phyloP scores from a whole-genome alignment of 2,329 filamentous ascomycete species.

The Arthrobotrys sinensis region DNA sequence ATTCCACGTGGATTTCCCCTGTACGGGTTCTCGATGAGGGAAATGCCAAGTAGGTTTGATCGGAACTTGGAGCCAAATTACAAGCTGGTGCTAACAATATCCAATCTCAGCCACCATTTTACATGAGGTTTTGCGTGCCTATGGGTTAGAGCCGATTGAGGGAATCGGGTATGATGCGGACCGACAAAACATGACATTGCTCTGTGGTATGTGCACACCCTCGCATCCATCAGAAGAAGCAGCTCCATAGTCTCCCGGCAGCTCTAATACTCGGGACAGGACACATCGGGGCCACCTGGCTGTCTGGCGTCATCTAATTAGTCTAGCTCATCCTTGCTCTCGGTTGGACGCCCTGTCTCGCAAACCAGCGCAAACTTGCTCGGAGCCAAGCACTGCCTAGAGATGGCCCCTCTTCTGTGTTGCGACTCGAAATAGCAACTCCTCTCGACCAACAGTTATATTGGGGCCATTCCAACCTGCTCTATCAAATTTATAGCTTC shows the following conservation, averaged over 20 bases:
- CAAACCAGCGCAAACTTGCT: constrained; percentile 52
- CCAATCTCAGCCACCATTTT: constrained; percentile 40
- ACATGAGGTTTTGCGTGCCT: constrained; percentile 36
- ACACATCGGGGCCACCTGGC: constrained; percentile 53
- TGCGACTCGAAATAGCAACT: constrained; percentile 32
- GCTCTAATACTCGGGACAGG: constrained; percentile 18
- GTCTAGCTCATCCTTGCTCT: constrained; percentile 11
- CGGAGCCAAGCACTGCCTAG: constrained; percentile 30
- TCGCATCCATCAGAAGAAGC: neutral
- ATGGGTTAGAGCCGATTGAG: constrained; percentile 46
- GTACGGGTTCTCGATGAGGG: constrained; percentile 56
- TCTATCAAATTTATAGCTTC: constrained; percentile 9
- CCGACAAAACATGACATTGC: constrained; percentile 49
- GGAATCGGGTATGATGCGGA: constrained; percentile 51
- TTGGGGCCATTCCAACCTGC: constrained; percentile 20
- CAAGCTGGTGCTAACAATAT: neutral
- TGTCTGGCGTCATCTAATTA: constrained; percentile 47
- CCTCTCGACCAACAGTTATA: constrained; percentile 22
- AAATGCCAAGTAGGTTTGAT: constrained; percentile 48
- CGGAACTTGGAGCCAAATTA: neutral
- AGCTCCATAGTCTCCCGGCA: neutral
- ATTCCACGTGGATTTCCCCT: constrained; percentile 53
- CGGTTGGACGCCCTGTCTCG: constrained; percentile 44
- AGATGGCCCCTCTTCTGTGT: constrained; percentile 26
- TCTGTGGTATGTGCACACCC: constrained; percentile 44